Evolutionary conservation across 2,329 filamentous ascomycete genomes (phyloP).

Genomic region (Fusarium sambucinum): DNA sequence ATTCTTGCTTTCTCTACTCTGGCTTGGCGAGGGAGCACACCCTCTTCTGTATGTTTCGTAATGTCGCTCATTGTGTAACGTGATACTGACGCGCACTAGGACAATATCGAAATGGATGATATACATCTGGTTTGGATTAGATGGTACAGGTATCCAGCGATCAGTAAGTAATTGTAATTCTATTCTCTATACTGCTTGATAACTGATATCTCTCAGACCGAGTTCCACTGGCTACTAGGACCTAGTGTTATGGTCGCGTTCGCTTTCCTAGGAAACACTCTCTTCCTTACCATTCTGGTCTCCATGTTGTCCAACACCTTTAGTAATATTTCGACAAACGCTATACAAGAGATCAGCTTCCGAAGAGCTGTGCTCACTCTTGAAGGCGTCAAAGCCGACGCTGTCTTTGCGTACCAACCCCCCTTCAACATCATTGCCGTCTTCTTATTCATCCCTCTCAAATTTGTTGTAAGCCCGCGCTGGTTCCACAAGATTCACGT

Average conservation of each 20-base stretch:
- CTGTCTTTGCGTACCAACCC: constrained; percentile 84
- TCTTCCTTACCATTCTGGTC: constrained; percentile 89
- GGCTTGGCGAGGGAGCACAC: constrained; percentile 76
- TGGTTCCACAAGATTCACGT: constrained; percentile 96
- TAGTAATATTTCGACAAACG: constrained; percentile 79
- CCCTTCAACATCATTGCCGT: constrained; percentile 87
- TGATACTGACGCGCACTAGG: constrained; percentile 48
- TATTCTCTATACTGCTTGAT: constrained; percentile 7
- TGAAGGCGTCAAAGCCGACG: constrained; percentile 87
- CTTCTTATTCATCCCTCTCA: constrained; percentile 78
- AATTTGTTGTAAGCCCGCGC: constrained; percentile 80
- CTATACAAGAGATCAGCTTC: constrained; percentile 86
- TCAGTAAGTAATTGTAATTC: constrained; percentile 57
- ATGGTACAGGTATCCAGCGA: constrained; percentile 73
- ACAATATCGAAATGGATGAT: constrained; percentile 92
- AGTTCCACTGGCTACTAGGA: constrained; percentile 84
- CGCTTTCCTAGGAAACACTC: constrained; percentile 85
- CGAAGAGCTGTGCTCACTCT: constrained; percentile 84
- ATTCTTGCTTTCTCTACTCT: constrained; percentile 82
- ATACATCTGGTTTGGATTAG: constrained; percentile 91
- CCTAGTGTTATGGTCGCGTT: constrained; percentile 85
- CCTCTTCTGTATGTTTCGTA: constrained; percentile 63
- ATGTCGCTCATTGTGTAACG: background rate
- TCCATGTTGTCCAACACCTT: constrained; percentile 90
- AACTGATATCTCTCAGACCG: constrained; percentile 56